Evolutionary conservation across 176 grass and related monocot genomes (phyloP).

Genomic region (Bonia amplexicaulis): DNA sequence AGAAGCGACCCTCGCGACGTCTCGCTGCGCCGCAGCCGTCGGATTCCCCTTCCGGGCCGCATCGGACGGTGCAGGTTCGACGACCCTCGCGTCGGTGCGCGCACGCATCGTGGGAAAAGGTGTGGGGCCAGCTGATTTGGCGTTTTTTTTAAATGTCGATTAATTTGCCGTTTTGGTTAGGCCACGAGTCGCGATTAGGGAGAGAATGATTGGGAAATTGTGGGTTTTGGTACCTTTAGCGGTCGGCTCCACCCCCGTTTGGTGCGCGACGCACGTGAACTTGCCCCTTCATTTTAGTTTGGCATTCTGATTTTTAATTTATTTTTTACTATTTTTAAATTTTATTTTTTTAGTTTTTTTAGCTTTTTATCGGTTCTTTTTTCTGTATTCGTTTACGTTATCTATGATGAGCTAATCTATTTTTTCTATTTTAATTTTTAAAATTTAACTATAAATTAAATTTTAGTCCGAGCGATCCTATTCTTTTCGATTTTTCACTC

Average conservation of each 20-base stretch:
- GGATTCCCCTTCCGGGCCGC: background rate
- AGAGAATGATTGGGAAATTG: background rate
- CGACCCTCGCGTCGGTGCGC: background rate
- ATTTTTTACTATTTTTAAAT: too few relatives aligned
- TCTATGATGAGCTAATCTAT: too few relatives aligned
- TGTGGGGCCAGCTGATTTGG: background rate
- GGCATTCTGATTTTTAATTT: too few relatives aligned
- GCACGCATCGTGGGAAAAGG: background rate
- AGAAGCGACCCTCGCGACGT: background rate
- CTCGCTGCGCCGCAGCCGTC: background rate
- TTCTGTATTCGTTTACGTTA: too few relatives aligned
- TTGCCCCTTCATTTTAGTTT: too few relatives aligned
- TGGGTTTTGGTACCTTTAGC: background rate
- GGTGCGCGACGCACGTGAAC: too few relatives aligned
- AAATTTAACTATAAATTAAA: too few relatives aligned
- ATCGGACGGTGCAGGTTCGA: background rate
- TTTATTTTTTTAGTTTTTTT: too few relatives aligned
- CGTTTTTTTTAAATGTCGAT: background rate
- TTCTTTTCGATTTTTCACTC: too few relatives aligned
- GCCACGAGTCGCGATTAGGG: conserved; percentile 6
- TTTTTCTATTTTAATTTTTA: too few relatives aligned
- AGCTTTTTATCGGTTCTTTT: too few relatives aligned
- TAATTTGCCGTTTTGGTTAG: background rate
- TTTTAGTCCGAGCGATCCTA: too few relatives aligned
- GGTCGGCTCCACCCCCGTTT: background rate